Evolutionary conservation across 257 asterid genomes (phyloP).

Genomic region (Phtheirospermum japonicum): DNA sequence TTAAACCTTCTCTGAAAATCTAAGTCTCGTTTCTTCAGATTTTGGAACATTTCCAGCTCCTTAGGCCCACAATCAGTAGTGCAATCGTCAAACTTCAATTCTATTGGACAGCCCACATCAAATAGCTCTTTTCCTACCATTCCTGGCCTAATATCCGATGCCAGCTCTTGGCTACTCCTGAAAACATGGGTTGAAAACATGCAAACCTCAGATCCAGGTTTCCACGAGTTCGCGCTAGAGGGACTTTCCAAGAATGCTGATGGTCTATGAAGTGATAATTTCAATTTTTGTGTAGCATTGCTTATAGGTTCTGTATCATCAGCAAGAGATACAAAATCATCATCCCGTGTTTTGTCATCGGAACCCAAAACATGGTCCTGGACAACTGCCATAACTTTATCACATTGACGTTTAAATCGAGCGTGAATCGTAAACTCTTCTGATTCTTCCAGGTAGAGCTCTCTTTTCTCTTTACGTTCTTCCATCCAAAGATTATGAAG

Average conservation of each 20-base stretch:
- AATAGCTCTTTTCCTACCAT: constrained; percentile 47
- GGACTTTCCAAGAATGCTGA: constrained; percentile 33
- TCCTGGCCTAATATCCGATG: constrained; percentile 29
- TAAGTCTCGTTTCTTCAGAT: constrained; percentile 46
- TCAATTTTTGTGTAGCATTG: constrained; percentile 23
- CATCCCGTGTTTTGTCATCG: constrained; percentile 33
- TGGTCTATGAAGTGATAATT: constrained; percentile 44
- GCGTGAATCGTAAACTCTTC: constrained; percentile 43
- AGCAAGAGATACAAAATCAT: constrained; percentile 49
- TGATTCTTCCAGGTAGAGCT: constrained; percentile 31
- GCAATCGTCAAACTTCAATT: constrained; percentile 41
- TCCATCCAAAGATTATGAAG: constrained; percentile 41
- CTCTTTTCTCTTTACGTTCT: constrained; percentile 35
- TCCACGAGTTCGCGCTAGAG: constrained; percentile 15
- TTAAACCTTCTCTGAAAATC: constrained; percentile 43
- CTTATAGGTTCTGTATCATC: constrained; percentile 46
- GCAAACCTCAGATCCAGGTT: constrained; percentile 28
- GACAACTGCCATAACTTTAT: constrained; percentile 45
- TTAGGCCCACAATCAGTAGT: constrained; percentile 32
- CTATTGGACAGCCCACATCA: constrained; percentile 58
- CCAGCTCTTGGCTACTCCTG: constrained; percentile 34
- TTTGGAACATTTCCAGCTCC: constrained; percentile 42
- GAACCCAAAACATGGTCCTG: constrained; percentile 32
- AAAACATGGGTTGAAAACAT: constrained; percentile 42
- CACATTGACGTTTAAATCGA: constrained; percentile 44